Conservation (phyloP, 1,139 yeast species). For the Entelexis paramagnoliae region DNA sequence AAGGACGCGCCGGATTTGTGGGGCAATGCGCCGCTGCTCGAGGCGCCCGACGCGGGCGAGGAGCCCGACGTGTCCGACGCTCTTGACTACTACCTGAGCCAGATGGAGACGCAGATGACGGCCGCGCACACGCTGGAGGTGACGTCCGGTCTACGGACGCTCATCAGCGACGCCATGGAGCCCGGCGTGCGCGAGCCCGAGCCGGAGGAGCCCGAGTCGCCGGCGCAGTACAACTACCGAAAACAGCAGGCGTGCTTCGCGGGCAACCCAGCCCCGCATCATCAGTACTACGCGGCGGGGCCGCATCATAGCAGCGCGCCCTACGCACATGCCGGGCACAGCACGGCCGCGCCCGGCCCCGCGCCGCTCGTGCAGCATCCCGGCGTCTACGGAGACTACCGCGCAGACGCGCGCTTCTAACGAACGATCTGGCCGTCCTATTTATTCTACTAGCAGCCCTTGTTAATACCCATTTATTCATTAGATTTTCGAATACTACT, state of each 20-base stretch:
- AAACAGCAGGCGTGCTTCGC: neutral
- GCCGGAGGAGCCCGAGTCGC: neutral
- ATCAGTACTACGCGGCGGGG: too few species aligned
- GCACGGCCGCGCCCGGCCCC: neutral
- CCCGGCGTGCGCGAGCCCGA: neutral
- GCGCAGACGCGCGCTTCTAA: neutral
- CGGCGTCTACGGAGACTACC: neutral
- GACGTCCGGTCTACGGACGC: neutral
- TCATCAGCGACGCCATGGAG: neutral
- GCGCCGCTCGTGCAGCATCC: neutral
- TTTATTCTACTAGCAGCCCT: too few species aligned
- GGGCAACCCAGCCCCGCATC: neutral
- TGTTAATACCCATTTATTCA: too few species aligned
- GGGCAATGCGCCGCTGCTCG: neutral
- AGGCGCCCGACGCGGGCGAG: neutral
- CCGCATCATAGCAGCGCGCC: neutral
- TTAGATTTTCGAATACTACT: too few species aligned
- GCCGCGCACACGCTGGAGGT: conserved; percentile 5
- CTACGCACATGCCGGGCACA: neutral
- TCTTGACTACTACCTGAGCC: neutral
- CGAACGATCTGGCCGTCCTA: too few species aligned
- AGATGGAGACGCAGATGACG: neutral
- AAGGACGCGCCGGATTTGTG: neutral
- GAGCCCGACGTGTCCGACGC: neutral
- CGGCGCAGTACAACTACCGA: neutral